Conservation (phyloP, 345 rosid species). For the Citrus glauca region DNA sequence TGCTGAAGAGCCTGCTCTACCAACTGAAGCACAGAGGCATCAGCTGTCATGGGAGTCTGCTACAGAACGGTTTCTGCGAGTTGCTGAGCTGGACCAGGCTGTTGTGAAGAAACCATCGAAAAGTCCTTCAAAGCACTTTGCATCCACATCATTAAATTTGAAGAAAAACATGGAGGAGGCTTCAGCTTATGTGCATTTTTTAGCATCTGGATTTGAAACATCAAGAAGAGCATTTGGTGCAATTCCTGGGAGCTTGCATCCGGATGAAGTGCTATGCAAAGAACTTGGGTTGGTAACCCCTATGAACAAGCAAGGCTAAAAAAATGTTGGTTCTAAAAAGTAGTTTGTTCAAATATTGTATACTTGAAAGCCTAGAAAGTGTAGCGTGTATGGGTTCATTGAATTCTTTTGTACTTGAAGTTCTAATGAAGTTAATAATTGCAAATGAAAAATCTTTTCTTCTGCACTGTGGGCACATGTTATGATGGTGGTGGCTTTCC, state of each 20-base stretch:
- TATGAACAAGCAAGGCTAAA: constrained; percentile 11
- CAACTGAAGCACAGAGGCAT: constrained; percentile 62
- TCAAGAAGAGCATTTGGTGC: constrained; percentile 85
- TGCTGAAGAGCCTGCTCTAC: constrained; percentile 57
- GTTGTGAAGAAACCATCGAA: constrained; percentile 3
- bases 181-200: constrained; percentile 66
- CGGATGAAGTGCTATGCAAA: constrained; percentile 68
- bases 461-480: background rate
- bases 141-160: constrained; percentile 46
- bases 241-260: constrained; percentile 70
- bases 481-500: background rate
- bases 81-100: constrained; percentile 37
- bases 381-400: background rate
- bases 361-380: background rate
- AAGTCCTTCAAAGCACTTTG: constrained; percentile 31
- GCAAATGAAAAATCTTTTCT: background rate
- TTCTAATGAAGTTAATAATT: background rate
- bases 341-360: background rate
- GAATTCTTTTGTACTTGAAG: background rate
- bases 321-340: constrained; percentile 1
- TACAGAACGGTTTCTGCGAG: constrained; percentile 65
- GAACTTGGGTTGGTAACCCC: constrained; percentile 70
- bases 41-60: constrained; percentile 93
- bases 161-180: constrained; percentile 52
- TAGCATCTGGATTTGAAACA: constrained; percentile 70